Evolutionary conservation across 176 grass and related monocot species (phyloP).

Genomic region (Alloteropsis semialata): DNA sequence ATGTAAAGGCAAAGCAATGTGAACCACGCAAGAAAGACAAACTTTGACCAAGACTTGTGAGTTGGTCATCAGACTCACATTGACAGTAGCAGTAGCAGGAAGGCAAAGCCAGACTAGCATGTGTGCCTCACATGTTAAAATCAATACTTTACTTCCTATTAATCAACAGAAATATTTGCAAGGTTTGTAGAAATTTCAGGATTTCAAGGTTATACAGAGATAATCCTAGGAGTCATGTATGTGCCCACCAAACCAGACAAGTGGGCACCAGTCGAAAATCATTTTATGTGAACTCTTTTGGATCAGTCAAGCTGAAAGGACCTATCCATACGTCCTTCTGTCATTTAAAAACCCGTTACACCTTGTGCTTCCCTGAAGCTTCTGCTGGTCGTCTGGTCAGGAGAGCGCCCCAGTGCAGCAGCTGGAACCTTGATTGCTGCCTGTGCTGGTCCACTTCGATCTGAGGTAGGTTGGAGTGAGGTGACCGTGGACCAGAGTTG

Average conservation of each 20-base stretch:
- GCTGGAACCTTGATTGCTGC: not conserved
- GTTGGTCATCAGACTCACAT: not conserved
- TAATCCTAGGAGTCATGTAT: too few relatives aligned
- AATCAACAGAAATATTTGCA: not conserved
- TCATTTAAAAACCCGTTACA: not conserved
- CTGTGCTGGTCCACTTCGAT: not conserved
- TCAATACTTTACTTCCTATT: not conserved
- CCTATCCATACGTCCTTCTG: not conserved
- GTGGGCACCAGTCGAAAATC: constrained; percentile 4
- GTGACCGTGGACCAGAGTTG: not conserved
- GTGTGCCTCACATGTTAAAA: not conserved
- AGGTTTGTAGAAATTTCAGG: not conserved
- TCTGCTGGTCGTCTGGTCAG: not conserved
- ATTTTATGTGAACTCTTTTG: not conserved
- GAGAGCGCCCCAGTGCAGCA: not conserved
- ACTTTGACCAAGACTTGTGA: constrained; percentile 2
- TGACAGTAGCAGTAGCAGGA: not conserved
- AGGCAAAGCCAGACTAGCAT: not conserved
- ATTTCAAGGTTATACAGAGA: not conserved
- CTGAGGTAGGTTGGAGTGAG: not conserved
- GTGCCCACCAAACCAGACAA: not conserved
- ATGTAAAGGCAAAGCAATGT: not conserved
- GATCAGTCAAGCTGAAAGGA: not conserved
- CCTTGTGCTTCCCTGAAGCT: constrained; percentile 15
- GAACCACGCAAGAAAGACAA: not conserved